A percentile compares a stretch with the other conserved stretches of the same genome.
These are phyloP conservation scores for Ogataea minuta DNA, from an alignment of 805 yeast species.

Conservation along the genomic window DNA sequence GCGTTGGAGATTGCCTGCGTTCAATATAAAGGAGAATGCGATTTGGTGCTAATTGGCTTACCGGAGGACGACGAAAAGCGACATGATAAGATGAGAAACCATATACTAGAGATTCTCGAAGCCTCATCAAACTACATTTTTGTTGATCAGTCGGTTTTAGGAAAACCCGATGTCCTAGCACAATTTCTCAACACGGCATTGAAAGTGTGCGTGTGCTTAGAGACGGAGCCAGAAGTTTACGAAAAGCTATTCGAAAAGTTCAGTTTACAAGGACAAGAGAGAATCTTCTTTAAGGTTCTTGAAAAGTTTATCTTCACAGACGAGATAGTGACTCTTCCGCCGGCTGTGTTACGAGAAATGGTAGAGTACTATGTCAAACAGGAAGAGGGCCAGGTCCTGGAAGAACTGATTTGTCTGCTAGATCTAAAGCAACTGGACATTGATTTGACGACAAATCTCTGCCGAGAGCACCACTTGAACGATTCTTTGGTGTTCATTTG, in stretches of 20 bases:
- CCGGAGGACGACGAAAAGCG: constrained; percentile 47
- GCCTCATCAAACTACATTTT: constrained; percentile 49
- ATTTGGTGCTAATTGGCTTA: constrained; percentile 53
- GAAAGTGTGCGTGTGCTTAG: constrained; percentile 39
- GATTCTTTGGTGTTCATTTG: constrained; percentile 72
- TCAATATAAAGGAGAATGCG: constrained; percentile 51
- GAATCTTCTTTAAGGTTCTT: constrained; percentile 49
- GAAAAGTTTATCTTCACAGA: constrained; percentile 51
- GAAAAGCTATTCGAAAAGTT: constrained; percentile 47
- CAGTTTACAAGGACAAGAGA: constrained; percentile 32
- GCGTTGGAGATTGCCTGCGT: constrained; percentile 57
- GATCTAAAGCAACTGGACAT: constrained; percentile 71
- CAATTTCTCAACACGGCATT: constrained; percentile 39
- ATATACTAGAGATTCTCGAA: constrained; percentile 55
- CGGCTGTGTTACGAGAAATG: constrained; percentile 59
- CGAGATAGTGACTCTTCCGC: constrained; percentile 52
- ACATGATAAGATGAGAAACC: constrained; percentile 47
- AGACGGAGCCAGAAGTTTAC: constrained; percentile 36
- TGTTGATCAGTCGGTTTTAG: constrained; percentile 19
- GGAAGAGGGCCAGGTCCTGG: constrained; percentile 49
- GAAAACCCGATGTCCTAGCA: constrained; percentile 23
- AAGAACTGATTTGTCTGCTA: constrained; percentile 65
- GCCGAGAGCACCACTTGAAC: constrained; percentile 52
- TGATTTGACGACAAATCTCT: constrained; percentile 66
- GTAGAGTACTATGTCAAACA: constrained; percentile 47